phyloP scores from a whole-genome alignment of 2,329 filamentous ascomycete genomes.

The Gliomastix tumulicola region DNA sequence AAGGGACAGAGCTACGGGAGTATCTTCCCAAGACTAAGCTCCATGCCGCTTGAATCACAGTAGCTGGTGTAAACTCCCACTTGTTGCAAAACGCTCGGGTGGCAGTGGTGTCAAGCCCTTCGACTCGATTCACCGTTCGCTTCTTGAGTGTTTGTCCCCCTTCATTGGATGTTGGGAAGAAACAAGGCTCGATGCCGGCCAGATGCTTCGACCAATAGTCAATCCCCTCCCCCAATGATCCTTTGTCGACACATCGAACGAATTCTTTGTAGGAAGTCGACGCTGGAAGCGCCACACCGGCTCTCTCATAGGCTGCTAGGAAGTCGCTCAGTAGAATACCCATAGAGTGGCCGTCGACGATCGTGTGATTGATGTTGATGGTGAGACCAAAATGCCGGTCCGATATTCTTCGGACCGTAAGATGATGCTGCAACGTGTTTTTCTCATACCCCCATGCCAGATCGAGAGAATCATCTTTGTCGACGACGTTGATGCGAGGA shows the following conservation, averaged over 20 bases:
- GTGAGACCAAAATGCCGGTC: no score
- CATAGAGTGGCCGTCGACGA: constrained; percentile 24
- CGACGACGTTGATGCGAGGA: constrained; percentile 16
- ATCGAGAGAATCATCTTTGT: constrained; percentile 20
- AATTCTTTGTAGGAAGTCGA: constrained; percentile 9
- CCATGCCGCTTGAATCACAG: constrained; percentile 44
- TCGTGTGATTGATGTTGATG: constrained; percentile 24
- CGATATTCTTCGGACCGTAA: no score
- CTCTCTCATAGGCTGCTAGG: constrained; percentile 16
- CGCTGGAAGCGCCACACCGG: background rate
- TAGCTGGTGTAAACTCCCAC: constrained; percentile 32
- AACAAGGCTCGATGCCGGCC: constrained; percentile 1
- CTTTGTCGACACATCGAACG: no score
- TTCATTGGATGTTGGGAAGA: background rate
- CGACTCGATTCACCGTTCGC: no score
- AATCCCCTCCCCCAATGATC: no score
- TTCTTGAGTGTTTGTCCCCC: background rate
- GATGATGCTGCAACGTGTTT: no score
- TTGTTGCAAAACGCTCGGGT: background rate
- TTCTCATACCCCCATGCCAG: no score
- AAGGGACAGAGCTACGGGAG: constrained; percentile 36
- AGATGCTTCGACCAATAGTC: constrained; percentile 11
- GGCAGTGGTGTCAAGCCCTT: background rate
- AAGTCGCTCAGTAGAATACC: constrained; percentile 19
- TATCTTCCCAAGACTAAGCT: constrained; percentile 39